These are phyloP conservation scores for Aristolochia californica DNA, from an alignment of 164 flowering plant species.

Conservation along the genomic window DNA sequence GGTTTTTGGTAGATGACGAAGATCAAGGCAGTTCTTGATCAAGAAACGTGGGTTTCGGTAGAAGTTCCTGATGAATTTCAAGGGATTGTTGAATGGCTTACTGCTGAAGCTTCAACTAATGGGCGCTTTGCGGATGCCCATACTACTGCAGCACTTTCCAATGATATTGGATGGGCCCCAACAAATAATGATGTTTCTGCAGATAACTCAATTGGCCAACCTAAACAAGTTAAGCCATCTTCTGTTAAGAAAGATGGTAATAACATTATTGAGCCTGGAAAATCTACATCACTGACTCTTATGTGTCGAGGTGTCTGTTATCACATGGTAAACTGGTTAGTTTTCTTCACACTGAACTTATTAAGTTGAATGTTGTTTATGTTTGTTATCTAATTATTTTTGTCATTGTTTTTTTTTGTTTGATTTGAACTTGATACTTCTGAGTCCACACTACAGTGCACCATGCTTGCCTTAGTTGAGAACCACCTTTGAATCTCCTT, in stretches of 20 bases:
- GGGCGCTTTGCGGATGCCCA: conserved; percentile 22
- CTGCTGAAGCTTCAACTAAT: conserved; percentile 26
- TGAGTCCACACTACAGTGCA: too few relatives aligned
- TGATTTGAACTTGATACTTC: too few relatives aligned
- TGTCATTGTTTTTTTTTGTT: background rate
- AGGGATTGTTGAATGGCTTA: conserved; percentile 43
- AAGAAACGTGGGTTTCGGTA: conserved; percentile 92
- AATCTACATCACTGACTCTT: conserved; percentile 46
- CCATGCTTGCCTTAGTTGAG: too few relatives aligned
- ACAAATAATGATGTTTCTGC: conserved; percentile 22
- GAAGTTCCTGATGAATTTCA: conserved; percentile 98
- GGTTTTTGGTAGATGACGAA: conserved; percentile 54
- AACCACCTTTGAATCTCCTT: too few relatives aligned
- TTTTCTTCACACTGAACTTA: conserved; percentile 12
- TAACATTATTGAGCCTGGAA: conserved; percentile 49
- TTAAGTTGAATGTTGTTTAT: background rate
- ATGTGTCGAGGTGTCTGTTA: conserved; percentile 54
- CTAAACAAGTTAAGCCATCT: conserved; percentile 15
- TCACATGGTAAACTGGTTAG: conserved; percentile 99
- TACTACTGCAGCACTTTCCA: conserved; percentile 10
- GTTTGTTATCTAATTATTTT: background rate
- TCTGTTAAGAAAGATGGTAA: conserved; percentile 21
- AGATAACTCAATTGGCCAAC: conserved; percentile 7
- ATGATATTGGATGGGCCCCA: conserved; percentile 13
- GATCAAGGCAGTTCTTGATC: conserved; percentile 93